Conservation (phyloP, 805 yeast species). For the Debaryomyces castellii region DNA sequence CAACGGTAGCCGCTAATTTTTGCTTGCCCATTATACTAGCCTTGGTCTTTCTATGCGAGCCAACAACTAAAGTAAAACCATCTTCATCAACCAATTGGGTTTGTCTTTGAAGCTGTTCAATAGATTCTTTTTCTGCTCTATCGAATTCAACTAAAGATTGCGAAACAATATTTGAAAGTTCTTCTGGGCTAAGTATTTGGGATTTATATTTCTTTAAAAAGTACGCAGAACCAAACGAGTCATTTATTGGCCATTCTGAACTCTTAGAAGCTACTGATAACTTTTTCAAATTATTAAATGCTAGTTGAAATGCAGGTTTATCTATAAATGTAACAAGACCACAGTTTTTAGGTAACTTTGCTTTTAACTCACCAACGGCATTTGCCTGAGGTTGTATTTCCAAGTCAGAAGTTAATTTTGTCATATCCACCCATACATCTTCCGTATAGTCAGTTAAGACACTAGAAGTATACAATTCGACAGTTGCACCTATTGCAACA, state of each 20-base stretch:
- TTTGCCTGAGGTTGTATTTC: slow-evolving; percentile 13
- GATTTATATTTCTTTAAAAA: slow-evolving; percentile 38
- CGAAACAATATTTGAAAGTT: slow-evolving; percentile 56
- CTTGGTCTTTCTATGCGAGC: slow-evolving; percentile 79
- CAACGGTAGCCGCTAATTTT: slow-evolving; percentile 37
- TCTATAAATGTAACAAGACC: slow-evolving; percentile 77
- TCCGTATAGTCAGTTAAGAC: slow-evolving; percentile 40
- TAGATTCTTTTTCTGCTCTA: slow-evolving; percentile 62
- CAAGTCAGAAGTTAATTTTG: slow-evolving; percentile 59
- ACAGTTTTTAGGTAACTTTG: slow-evolving; percentile 68
- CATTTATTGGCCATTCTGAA: slow-evolving; percentile 40
- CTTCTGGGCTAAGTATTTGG: slow-evolving; percentile 47
- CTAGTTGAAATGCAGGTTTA: slow-evolving; percentile 61
- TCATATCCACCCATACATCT: slow-evolving; percentile 52
- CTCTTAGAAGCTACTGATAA: slow-evolving; percentile 23
- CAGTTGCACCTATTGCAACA: slow-evolving; percentile 63
- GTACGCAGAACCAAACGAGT: slow-evolving; percentile 37
- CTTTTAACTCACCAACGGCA: slow-evolving; percentile 1
- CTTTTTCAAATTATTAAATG: slow-evolving; percentile 62
- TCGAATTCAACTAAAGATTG: slow-evolving; percentile 67
- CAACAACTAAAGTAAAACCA: slow-evolving; percentile 90
- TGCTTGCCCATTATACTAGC: slow-evolving; percentile 65
- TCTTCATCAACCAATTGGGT: slow-evolving; percentile 80
- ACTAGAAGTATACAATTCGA: slow-evolving; percentile 46
- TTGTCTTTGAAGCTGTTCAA: slow-evolving; percentile 54